phyloP scores from a whole-genome alignment of 192 early-diverging fungal species.

The Funneliformis mosseae region DNA sequence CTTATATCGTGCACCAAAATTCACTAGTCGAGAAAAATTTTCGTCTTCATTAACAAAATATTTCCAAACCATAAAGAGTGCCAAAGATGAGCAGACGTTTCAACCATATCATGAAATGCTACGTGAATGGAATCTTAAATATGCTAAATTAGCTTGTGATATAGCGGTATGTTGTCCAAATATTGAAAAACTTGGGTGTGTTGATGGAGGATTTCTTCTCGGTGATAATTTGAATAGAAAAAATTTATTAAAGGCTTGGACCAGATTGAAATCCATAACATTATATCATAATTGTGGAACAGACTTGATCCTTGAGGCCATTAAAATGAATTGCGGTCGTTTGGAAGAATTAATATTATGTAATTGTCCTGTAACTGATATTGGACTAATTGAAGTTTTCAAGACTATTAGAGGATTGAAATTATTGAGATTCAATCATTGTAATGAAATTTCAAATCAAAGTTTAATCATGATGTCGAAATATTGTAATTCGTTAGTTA shows the following conservation, averaged over 20 bases:
- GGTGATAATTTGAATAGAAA: background rate
- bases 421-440: background rate
- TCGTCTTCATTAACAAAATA: background rate
- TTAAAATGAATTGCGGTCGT: background rate
- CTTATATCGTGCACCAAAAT: background rate
- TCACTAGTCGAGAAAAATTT: background rate
- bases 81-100: background rate
- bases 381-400: background rate
- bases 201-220: background rate
- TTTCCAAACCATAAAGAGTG: background rate
- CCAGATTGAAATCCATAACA: background rate
- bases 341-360: background rate
- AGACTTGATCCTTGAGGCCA: background rate
- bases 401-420: background rate
- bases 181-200: slow-evolving; percentile 3
- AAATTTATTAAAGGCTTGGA: background rate
- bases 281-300: background rate
- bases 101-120: slow-evolving; percentile 5
- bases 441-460: background rate
- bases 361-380: background rate
- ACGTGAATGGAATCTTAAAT: background rate
- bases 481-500: background rate
- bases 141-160: background rate
- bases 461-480: background rate
- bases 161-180: slow-evolving; percentile 1